Conservation (phyloP, 2,329 filamentous ascomycete genomes). For the Calonectria leucothoes region DNA sequence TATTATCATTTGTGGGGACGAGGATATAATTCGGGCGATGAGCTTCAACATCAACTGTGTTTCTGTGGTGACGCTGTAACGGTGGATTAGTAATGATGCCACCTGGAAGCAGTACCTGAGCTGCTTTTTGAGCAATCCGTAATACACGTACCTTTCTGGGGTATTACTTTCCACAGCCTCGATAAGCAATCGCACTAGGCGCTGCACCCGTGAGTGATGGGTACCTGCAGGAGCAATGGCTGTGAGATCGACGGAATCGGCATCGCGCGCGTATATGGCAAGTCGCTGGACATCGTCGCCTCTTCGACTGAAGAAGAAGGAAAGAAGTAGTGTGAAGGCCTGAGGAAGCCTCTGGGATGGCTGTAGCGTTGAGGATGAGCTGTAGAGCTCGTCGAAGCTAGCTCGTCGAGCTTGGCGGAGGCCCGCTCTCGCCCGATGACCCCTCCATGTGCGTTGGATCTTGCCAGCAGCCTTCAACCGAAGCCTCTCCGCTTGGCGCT, state of each 20-base stretch:
- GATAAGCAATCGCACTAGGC: constrained; percentile 52
- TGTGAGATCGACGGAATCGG: constrained; percentile 49
- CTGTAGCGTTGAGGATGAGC: constrained; percentile 46
- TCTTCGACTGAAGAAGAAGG: constrained; percentile 58
- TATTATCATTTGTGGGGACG: constrained; percentile 36
- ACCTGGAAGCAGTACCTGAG: not conserved
- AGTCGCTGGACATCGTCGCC: constrained; percentile 63
- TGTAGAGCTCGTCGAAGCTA: constrained; percentile 72
- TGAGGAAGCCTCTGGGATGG: constrained; percentile 49
- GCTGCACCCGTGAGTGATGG: constrained; percentile 45
- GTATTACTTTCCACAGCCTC: constrained; percentile 43
- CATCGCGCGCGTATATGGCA: constrained; percentile 57
- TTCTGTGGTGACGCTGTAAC: constrained; percentile 34
- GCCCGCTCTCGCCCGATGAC: constrained; percentile 71
- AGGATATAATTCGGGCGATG: constrained; percentile 43
- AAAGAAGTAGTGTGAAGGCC: constrained; percentile 61
- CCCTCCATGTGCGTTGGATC: constrained; percentile 87
- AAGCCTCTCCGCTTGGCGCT: constrained; percentile 84
- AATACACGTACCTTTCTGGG: constrained; percentile 38
- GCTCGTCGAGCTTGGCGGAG: constrained; percentile 68
- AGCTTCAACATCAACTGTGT: constrained; percentile 50
- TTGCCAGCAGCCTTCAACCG: constrained; percentile 77
- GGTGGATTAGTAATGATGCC: constrained; percentile 24
- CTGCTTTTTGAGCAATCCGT: not conserved
- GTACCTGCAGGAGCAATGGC: constrained; percentile 48